phyloP scores from a whole-genome alignment of 1,139 yeast species.

The Protomyces macrosporus region DNA sequence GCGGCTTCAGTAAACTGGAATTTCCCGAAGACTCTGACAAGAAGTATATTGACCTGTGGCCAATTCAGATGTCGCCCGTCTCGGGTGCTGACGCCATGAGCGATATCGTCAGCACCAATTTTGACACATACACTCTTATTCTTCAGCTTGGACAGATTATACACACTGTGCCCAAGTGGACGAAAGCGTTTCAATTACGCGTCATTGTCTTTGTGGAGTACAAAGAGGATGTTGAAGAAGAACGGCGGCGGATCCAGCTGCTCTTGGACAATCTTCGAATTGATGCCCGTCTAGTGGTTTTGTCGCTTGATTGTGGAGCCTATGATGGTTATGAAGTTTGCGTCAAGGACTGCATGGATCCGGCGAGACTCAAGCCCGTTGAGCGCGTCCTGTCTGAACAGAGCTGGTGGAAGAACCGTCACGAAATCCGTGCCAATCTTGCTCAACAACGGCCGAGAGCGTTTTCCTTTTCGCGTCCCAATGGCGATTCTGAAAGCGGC shows the following conservation, averaged over 20 bases:
- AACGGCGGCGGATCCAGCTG: constrained; percentile 53
- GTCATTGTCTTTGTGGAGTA: constrained; percentile 87
- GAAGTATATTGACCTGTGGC: constrained; percentile 76
- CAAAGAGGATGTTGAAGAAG: constrained; percentile 63
- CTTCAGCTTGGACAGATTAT: constrained; percentile 88
- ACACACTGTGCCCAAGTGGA: constrained; percentile 91
- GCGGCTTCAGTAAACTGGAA: constrained; percentile 63
- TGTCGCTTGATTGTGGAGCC: constrained; percentile 58
- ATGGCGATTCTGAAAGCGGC: not conserved
- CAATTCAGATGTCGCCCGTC: constrained; percentile 90
- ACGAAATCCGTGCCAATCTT: not conserved
- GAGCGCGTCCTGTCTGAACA: constrained; percentile 11
- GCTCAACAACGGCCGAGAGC: not conserved
- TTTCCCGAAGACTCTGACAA: constrained; percentile 45
- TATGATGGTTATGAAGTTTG: constrained; percentile 68
- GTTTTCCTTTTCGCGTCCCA: not conserved
- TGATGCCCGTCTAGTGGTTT: constrained; percentile 67
- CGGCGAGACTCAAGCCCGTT: constrained; percentile 39
- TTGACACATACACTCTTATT: constrained; percentile 72
- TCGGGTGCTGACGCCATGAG: constrained; percentile 62
- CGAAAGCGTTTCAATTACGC: constrained; percentile 62
- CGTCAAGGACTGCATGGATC: constrained; percentile 60
- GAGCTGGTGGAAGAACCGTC: constrained; percentile 23
- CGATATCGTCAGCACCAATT: constrained; percentile 44
- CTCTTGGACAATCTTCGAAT: constrained; percentile 73